These are phyloP conservation scores for Leccinum huronense DNA, from an alignment of 1,284 basidiomycete genomes.

Conservation along the genomic window DNA sequence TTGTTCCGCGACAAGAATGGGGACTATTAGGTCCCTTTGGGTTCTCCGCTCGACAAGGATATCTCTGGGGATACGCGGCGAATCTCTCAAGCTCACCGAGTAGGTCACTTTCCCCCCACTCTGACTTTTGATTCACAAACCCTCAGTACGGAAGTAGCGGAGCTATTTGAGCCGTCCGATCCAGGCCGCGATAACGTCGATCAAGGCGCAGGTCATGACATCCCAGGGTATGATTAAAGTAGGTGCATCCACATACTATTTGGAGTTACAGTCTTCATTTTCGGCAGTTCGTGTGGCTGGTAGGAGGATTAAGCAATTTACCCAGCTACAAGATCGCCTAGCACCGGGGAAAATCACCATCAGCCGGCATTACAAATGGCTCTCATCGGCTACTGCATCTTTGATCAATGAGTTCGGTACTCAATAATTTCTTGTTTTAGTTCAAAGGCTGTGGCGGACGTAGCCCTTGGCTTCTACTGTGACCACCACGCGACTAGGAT, in stretches of 20 bases:
- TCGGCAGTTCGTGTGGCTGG: slow-evolving; percentile 66
- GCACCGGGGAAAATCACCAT: slow-evolving; percentile 55
- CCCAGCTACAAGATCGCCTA: slow-evolving; percentile 67
- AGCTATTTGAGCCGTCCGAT: slow-evolving; percentile 73
- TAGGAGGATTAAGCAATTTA: slow-evolving; percentile 75
- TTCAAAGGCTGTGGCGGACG: slow-evolving; percentile 78
- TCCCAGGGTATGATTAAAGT: slow-evolving; percentile 67
- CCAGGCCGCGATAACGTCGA: slow-evolving; percentile 65
- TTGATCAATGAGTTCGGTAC: slow-evolving; percentile 5
- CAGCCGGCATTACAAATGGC: slow-evolving; percentile 60
- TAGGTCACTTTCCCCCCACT: slow-evolving; percentile 32
- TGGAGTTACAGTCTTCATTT: slow-evolving; percentile 12
- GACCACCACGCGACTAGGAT: slow-evolving; percentile 76
- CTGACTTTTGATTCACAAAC: slow-evolving; percentile 12
- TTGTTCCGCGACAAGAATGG: slow-evolving; percentile 67
- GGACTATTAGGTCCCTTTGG: slow-evolving; percentile 68
- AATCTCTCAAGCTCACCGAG: slow-evolving; percentile 71
- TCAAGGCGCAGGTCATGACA: slow-evolving; percentile 64
- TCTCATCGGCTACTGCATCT: slow-evolving; percentile 15
- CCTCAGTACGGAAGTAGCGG: slow-evolving; percentile 57
- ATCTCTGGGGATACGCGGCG: slow-evolving; percentile 59
- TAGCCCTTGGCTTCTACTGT: slow-evolving; percentile 77
- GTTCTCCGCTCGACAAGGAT: slow-evolving; percentile 76
- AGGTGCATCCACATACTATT: slow-evolving; percentile 9
- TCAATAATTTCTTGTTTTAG: slow-evolving; percentile 37